Evolutionary conservation across 352 stramenopile genomes (phyloP).

Genomic region (Phytophthora sp.): DNA sequence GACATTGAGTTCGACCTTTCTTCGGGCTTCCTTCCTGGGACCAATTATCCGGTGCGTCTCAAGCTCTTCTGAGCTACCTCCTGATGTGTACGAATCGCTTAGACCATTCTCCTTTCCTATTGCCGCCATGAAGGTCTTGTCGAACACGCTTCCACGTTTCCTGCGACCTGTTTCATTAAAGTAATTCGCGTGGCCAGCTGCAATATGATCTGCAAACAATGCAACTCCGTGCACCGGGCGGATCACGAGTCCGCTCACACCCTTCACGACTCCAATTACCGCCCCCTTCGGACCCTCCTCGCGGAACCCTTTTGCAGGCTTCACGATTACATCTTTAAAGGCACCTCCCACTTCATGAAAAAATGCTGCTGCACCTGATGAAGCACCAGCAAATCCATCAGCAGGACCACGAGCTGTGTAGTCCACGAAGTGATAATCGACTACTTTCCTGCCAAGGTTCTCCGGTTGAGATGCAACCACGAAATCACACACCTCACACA

Average conservation of each 20-base stretch:
- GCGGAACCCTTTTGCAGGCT: constrained; percentile 47
- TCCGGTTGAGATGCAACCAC: constrained; percentile 47
- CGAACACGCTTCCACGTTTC: constrained; percentile 42
- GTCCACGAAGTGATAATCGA: constrained; percentile 62
- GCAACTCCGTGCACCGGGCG: constrained; percentile 51
- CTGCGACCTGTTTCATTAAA: constrained; percentile 31
- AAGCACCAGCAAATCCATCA: constrained; percentile 39
- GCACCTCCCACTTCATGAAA: constrained; percentile 53
- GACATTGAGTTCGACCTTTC: constrained; percentile 33
- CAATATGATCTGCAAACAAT: constrained; percentile 57
- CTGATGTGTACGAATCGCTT: constrained; percentile 23
- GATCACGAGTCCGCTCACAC: constrained; percentile 46
- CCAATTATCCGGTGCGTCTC: constrained; percentile 26
- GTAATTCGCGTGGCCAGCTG: constrained; percentile 45
- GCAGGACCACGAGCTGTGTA: constrained; percentile 55
- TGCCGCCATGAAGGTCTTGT: constrained; percentile 43
- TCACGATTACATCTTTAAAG: constrained; percentile 57
- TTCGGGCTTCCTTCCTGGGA: constrained; percentile 23
- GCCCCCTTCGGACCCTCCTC: constrained; percentile 57
- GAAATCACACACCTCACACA: constrained; percentile 63
- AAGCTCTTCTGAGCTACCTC: constrained; percentile 25
- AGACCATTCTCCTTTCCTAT: constrained; percentile 39
- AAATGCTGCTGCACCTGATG: constrained; percentile 50
- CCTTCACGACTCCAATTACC: constrained; percentile 53
- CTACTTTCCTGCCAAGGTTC: constrained; percentile 48